Percentiles rank a stretch among this genome's conserved stretches.
phyloP scores from a whole-genome alignment of 352 stramenopile genomes.

The Phytophthora citrophthora region DNA sequence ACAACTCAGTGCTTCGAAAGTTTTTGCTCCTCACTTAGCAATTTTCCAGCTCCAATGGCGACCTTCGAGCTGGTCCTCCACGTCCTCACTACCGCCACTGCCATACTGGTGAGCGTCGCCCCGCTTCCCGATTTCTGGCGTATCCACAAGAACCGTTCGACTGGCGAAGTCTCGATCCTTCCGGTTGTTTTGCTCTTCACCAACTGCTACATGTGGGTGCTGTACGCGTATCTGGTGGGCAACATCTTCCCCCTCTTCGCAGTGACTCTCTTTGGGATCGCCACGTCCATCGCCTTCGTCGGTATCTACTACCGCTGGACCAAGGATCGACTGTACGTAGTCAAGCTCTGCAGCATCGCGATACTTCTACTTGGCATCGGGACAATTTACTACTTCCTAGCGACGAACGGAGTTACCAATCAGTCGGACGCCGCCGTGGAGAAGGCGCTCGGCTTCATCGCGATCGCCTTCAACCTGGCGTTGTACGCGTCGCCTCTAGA shows the following conservation, averaged over 20 bases:
- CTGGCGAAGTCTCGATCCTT: slow-evolving; percentile 31
- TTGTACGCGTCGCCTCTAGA: slow-evolving; percentile 57
- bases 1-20: neutral
- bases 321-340: slow-evolving; percentile 28
- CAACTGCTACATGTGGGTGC: slow-evolving; percentile 29
- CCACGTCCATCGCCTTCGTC: slow-evolving; percentile 27
- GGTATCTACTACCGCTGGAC: slow-evolving; percentile 42
- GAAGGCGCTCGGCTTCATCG: slow-evolving; percentile 43
- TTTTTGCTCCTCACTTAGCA: slow-evolving; percentile 17
- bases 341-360: slow-evolving; percentile 23
- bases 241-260: slow-evolving; percentile 44
- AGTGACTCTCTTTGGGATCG: slow-evolving; percentile 32
- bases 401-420: slow-evolving; percentile 24
- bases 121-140: slow-evolving; percentile 30
- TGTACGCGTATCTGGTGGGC: slow-evolving; percentile 41
- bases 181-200: slow-evolving; percentile 32
- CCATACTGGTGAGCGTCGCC: slow-evolving; percentile 22
- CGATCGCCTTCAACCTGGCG: slow-evolving; percentile 46
- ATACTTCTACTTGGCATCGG: slow-evolving; percentile 23
- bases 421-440: slow-evolving; percentile 36
- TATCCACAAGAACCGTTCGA: slow-evolving; percentile 26
- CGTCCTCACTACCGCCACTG: slow-evolving; percentile 28
- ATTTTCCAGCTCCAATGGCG: slow-evolving; percentile 20
- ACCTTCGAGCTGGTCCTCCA: slow-evolving; percentile 26
- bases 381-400: slow-evolving; percentile 47